phyloP scores from a whole-genome alignment of 2,329 filamentous ascomycete species.

The Colletotrichum chlorophyti region DNA sequence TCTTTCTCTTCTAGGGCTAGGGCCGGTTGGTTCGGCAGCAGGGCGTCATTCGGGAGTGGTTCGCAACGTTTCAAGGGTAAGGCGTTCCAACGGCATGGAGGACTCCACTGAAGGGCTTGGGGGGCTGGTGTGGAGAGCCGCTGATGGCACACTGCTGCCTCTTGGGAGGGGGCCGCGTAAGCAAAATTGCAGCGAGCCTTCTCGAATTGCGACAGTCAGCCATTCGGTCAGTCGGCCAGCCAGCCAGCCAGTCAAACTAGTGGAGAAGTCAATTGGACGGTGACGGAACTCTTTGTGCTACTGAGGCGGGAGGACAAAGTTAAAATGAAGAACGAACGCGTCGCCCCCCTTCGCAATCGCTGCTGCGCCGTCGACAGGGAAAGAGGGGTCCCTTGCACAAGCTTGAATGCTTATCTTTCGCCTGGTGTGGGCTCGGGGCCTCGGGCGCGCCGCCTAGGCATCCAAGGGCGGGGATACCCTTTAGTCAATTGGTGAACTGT shows the following conservation, averaged over 20 bases:
- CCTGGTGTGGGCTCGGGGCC: constrained; percentile 13
- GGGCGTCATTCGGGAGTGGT: constrained; percentile 11
- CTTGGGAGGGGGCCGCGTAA: constrained; percentile 17
- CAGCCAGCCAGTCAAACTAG: too few species aligned
- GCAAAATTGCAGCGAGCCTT: constrained; percentile 16
- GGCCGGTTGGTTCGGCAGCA: constrained; percentile 13
- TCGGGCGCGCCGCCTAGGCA: constrained; percentile 15
- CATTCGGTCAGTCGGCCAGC: background rate
- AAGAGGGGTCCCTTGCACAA: constrained; percentile 8
- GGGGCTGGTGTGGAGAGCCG: constrained; percentile 1
- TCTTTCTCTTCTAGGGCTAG: constrained; percentile 14
- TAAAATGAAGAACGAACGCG: constrained; percentile 3
- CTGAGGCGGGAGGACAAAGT: background rate
- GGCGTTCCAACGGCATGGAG: constrained; percentile 21
- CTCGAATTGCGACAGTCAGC: background rate
- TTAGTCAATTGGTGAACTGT: constrained; percentile 9
- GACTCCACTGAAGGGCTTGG: constrained; percentile 2
- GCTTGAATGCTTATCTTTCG: constrained; percentile 26
- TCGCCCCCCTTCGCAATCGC: background rate
- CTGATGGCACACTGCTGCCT: constrained; percentile 20
- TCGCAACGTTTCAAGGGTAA: background rate
- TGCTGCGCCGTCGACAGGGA: constrained; percentile 2
- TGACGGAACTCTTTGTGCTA: background rate
- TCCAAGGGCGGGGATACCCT: constrained; percentile 1
- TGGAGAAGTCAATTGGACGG: background rate